Evolutionary conservation across 2,329 filamentous ascomycete genomes (phyloP).

Genomic region (Aspergillaceae sp.): DNA sequence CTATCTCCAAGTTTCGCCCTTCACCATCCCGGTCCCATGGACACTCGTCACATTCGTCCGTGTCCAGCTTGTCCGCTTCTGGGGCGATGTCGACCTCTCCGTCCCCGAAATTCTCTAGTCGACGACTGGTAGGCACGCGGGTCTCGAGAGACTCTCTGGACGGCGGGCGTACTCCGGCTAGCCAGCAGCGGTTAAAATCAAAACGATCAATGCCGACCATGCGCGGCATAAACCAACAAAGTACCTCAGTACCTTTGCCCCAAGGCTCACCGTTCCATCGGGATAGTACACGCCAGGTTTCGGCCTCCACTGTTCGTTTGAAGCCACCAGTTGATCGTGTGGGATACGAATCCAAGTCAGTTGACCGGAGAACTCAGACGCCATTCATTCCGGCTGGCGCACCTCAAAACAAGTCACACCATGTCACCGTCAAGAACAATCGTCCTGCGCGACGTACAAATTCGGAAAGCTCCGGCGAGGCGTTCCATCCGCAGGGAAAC

Average conservation of each 20-base stretch:
- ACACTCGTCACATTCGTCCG: conserved; percentile 61
- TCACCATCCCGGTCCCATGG: conserved; percentile 57
- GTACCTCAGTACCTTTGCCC: conserved; percentile 21
- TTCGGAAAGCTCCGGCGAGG: conserved; percentile 59
- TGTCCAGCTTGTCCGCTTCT: conserved; percentile 55
- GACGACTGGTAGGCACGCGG: conserved; percentile 47
- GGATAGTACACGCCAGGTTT: conserved; percentile 25
- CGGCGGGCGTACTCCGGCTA: conserved; percentile 45
- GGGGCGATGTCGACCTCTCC: conserved; percentile 51
- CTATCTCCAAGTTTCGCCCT: conserved; percentile 53
- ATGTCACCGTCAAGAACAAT: conserved; percentile 62
- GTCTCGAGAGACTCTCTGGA: conserved; percentile 26
- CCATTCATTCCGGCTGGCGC: conserved; percentile 75
- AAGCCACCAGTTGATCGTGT: conserved; percentile 63
- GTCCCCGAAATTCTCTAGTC: conserved; percentile 52
- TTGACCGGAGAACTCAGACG: conserved; percentile 51
- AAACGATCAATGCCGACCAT: conserved; percentile 55
- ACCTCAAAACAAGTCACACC: conserved; percentile 66
- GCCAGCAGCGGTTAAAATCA: conserved; percentile 47
- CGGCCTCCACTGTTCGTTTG: conserved; percentile 40
- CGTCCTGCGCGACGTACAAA: conserved; percentile 71
- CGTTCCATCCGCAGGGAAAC: conserved; percentile 31
- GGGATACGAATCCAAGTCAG: conserved; percentile 29
- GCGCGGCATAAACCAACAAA: conserved; percentile 33
- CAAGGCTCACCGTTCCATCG: conserved; percentile 32